Conservation (phyloP, 352 stramenopile genomes). For the Thalassiosira mediterranea region DNA sequence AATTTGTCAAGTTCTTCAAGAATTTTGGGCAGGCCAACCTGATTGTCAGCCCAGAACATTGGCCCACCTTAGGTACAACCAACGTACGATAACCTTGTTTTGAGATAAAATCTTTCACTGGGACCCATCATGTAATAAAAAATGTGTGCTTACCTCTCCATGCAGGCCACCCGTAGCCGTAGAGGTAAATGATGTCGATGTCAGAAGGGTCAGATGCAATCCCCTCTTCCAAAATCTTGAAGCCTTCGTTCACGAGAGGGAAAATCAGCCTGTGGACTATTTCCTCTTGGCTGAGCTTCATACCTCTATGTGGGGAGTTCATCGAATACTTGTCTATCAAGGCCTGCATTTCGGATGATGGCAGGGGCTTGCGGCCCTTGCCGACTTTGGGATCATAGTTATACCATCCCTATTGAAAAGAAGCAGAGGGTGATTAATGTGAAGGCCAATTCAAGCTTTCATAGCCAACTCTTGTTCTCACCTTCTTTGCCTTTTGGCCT, state of each 20-base stretch:
- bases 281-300: slow-evolving; percentile 60
- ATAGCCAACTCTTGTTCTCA: slow-evolving; percentile 17
- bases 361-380: slow-evolving; percentile 76
- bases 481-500: slow-evolving; percentile 82
- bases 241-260: slow-evolving; percentile 84
- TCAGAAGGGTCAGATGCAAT: slow-evolving; percentile 80
- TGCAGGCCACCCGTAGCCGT: slow-evolving; percentile 84
- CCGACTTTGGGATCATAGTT: slow-evolving; percentile 81
- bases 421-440: slow-evolving; percentile 3
- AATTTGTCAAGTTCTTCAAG: slow-evolving; percentile 65
- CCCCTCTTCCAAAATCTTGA: slow-evolving; percentile 85
- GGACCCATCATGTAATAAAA: no score
- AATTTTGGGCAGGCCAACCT: slow-evolving; percentile 71
- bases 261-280: slow-evolving; percentile 76
- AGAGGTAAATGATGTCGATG: slow-evolving; percentile 86
- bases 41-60: slow-evolving; percentile 85
- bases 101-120: slow-evolving; percentile 12
- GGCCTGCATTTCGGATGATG: slow-evolving; percentile 73
- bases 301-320: slow-evolving; percentile 31
- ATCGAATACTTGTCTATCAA: slow-evolving; percentile 75
- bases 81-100: no score
- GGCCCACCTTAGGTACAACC: slow-evolving; percentile 65
- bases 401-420: slow-evolving; percentile 73
- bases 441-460: slow-evolving; percentile 12
- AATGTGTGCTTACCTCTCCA: slow-evolving; percentile 57